Base-by-base conservation (phyloP, 805 yeast genomes). In the Maudiozyma barnettii region DNA sequence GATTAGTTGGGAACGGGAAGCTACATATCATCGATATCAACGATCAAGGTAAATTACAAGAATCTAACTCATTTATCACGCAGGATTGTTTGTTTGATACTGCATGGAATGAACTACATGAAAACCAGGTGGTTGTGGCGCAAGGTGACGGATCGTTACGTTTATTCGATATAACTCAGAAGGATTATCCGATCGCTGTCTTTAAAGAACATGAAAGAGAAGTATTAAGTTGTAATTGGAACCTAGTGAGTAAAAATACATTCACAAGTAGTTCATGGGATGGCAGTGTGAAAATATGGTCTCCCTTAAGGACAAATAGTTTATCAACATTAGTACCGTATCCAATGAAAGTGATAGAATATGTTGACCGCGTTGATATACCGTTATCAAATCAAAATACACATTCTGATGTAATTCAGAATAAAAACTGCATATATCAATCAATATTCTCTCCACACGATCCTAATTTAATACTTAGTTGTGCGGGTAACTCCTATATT, bases 221-320 rank as follows among this genome's bases (percentile, higher is more conserved):
- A 60, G 90, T 82, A 9, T 82, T 84, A 51, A 74, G 82, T 16
- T 77, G 84, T 33, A 77, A 78, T 56, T 84, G 93, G 93, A 83
- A 81, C 59, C 60, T 82, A 49, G 76, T 79, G 3, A 83, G 81
- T 52, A 84, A 88, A 65, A 59, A 74, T 4, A 71, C 70, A 16
- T 86, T 91, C 64, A 79, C 83, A 37, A 75, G 91, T 18, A 76
- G 90, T 23, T 83, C 95, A 8, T 91, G 98, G 98, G 98, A 91
- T 63, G 96, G 97, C 0, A 70, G 84, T 0, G 76, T 90, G 36
- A 87, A 86, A 63, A 59, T 87, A 3, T 86, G 95, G 95, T 64
- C 81, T 0, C 89, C 93, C 0, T 64, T 65, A 37, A 69, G 89
- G 48, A 67, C 64, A 26, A 67, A 72, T 18, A 78, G 88, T 22